Evolutionary conservation across 495 filamentous ascomycete genomes (phyloP), one percentile per base, ranked within the genome.

Genomic region (Melanomma pulvis-pyrius): DNA sequence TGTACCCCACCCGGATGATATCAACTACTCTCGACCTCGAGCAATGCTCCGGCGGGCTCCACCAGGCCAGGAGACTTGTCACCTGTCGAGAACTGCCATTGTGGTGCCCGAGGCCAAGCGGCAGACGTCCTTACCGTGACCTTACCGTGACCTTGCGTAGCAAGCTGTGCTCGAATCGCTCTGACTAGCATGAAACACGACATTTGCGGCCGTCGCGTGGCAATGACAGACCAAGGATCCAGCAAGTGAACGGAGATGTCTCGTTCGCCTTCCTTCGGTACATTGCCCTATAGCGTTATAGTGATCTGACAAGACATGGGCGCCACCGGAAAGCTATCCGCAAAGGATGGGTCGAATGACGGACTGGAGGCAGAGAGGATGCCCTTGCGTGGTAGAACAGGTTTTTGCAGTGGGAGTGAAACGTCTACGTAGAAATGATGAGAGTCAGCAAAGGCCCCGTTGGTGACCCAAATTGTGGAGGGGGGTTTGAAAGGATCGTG

Each of bases 271-370:
- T 17, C 39, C 13, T 11, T 44, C 34, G 60, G 50, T 19, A n/a
- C 26, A 63, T 28, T 47, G 48, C 15, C 60, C 55, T 53, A 17
- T 39, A 52, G 29, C 24, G 25, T 26, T 26, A 54, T 50, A 41
- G 58, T 26, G 59, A 63, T 61, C 65, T 61, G 21, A 54, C 63
- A 47, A n/a, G 29, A 39, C 50, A 61, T 21, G 58, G 52, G 63
- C 65, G 59, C 51, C 59, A 68, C 65, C 65, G 53, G 65, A 68
- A 68, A 68, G 63, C 65, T 68, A 68, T 59, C 65, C 65, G 59
- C 32, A 8, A 46, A 25, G 24, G 59, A 68, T 67, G 57, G 30
- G 13, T 24, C 1, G 5, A 34, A 22, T 9, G 1, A 25, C 39
- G 41, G 36, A 41, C 22, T 39, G 17, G 13, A 13, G 12, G 4